A percentile compares a stretch with the other conserved stretches of the same genome.
Evolutionary conservation across 805 yeast genomes (phyloP).

Genomic region (Kodamaea leandrae): DNA sequence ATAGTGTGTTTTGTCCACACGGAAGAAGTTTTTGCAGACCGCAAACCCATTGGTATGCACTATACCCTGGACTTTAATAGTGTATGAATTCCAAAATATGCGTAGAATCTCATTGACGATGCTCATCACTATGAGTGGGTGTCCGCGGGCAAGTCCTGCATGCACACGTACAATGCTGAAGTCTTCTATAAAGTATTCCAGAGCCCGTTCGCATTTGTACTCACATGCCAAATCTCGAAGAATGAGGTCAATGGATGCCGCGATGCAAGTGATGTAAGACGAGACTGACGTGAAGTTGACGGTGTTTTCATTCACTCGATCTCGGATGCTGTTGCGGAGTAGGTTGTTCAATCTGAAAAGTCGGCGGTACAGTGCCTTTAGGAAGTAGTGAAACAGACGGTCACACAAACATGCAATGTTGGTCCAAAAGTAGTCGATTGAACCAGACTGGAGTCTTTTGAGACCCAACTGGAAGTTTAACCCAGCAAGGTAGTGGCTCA

Average conservation of each 20-base stretch:
- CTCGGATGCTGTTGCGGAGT: neutral
- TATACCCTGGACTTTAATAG: slow-evolving; percentile 4
- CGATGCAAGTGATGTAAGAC: neutral
- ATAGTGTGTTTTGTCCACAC: slow-evolving; percentile 5
- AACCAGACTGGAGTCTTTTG: neutral
- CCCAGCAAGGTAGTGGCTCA: neutral
- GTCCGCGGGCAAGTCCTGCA: slow-evolving; percentile 10
- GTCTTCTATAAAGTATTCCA: slow-evolving; percentile 9
- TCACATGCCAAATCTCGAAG: neutral
- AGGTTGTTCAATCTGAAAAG: neutral
- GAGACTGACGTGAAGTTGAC: neutral
- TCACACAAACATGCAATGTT: neutral
- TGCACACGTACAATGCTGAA: slow-evolving; percentile 11
- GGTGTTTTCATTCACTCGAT: neutral
- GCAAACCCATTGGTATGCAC: neutral
- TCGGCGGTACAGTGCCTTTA: neutral
- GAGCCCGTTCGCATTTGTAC: neutral
- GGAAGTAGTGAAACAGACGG: slow-evolving; percentile 1
- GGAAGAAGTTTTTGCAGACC: slow-evolving; percentile 8
- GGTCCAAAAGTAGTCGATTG: neutral
- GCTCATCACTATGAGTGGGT: slow-evolving; percentile 8
- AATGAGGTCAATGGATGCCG: neutral
- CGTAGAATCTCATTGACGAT: slow-evolving; percentile 7
- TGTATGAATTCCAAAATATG: slow-evolving; percentile 6
- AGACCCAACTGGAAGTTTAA: neutral